These are phyloP conservation scores for Phaeosphaeria sp. DNA, from an alignment of 2,329 filamentous ascomycete genomes.

Conservation along the genomic window DNA sequence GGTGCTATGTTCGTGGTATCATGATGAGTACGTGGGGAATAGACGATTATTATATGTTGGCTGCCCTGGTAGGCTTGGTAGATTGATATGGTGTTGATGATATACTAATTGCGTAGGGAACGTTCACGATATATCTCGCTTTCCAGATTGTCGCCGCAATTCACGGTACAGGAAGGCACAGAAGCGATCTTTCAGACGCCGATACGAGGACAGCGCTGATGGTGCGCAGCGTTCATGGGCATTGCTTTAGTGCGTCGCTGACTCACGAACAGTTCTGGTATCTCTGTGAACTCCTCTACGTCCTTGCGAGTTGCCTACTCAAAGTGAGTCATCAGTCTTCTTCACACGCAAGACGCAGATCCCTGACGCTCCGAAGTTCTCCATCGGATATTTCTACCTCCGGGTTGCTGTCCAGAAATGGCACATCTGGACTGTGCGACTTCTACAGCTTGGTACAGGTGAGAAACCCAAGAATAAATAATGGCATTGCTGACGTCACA, in stretches of 20 bases:
- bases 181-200: conserved; percentile 39
- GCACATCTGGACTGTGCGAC: conserved; percentile 57
- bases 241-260: conserved; percentile 1
- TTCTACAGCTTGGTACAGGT: conserved; percentile 56
- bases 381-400: conserved; percentile 62
- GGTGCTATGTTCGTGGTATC: conserved; percentile 47
- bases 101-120: conserved; percentile 13
- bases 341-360: background rate
- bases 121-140: conserved; percentile 51
- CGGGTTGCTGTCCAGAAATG: conserved; percentile 56
- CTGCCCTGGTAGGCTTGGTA: conserved; percentile 35
- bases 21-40: conserved; percentile 48
- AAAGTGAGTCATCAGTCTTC: conserved; percentile 20
- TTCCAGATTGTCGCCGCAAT: conserved; percentile 49
- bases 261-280: conserved; percentile 55
- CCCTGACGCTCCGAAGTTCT: conserved; percentile 43
- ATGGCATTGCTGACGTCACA: no score
- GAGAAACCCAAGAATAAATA: no score
- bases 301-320: conserved; percentile 55
- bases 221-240: conserved; percentile 16
- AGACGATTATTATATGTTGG: conserved; percentile 52
- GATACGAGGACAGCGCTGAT: conserved; percentile 39
- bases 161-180: conserved; percentile 50
- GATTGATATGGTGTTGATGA: no score
- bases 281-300: conserved; percentile 64